phyloP scores from a whole-genome alignment of 192 early-diverging fungal species.

The Dimargaris cristalligena region DNA sequence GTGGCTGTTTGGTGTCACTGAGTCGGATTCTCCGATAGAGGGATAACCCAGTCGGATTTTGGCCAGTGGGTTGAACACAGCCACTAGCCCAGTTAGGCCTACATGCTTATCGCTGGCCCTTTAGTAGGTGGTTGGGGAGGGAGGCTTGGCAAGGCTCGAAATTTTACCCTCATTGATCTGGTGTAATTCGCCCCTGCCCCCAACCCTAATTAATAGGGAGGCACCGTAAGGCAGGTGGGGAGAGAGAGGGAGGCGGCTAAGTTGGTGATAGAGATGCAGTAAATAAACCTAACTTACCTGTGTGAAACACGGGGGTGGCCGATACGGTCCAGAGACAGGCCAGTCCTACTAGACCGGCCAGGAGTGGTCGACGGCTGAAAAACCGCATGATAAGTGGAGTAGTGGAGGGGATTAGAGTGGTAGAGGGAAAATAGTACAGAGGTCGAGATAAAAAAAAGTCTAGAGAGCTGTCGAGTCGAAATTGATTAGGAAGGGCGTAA shows the following conservation, averaged over 20 bases:
- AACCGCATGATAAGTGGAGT: background rate
- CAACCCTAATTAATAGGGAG: background rate
- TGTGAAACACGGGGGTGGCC: constrained; percentile 7
- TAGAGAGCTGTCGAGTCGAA: background rate
- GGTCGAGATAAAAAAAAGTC: background rate
- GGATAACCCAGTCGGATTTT: too few species aligned
- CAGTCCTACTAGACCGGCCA: background rate
- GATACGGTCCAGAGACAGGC: background rate
- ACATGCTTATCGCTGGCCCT: too few species aligned
- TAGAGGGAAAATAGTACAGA: background rate
- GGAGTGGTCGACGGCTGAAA: background rate
- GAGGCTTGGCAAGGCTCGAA: background rate
- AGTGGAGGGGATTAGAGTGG: too few species aligned
- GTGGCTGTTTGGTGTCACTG: too few species aligned
- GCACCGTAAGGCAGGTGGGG: background rate
- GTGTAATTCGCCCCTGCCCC: background rate
- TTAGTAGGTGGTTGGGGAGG: too few species aligned
- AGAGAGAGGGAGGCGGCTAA: background rate
- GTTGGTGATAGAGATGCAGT: background rate
- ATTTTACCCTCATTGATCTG: background rate
- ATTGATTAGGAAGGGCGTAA: too few species aligned
- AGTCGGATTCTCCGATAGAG: too few species aligned
- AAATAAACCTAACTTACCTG: background rate
- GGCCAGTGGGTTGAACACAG: too few species aligned
- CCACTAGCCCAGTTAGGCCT: too few species aligned